These are phyloP conservation scores for Ascochyta pisi DNA, from an alignment of 2,329 filamentous ascomycete genomes.

Conservation along the genomic window DNA sequence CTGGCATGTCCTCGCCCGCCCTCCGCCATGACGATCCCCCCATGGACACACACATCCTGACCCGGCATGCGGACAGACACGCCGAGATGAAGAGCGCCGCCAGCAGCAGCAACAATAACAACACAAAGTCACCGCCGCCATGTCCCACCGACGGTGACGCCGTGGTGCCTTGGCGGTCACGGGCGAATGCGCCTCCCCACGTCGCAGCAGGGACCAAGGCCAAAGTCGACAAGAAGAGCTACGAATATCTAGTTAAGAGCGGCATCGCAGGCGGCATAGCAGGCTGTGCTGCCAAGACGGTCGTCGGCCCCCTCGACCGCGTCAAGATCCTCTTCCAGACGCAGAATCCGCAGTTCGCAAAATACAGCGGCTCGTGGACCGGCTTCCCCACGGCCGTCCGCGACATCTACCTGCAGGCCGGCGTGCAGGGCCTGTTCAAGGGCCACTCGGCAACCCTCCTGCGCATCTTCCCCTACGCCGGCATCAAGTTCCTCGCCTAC, in stretches of 20 bases:
- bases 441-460: slow-evolving; percentile 94
- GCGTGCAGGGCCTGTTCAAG: slow-evolving; percentile 79
- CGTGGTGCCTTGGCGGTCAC: slow-evolving; percentile 51
- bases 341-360: slow-evolving; percentile 89
- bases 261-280: slow-evolving; percentile 88
- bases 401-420: slow-evolving; percentile 81
- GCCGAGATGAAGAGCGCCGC: slow-evolving; percentile 29
- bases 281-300: slow-evolving; percentile 91
- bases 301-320: slow-evolving; percentile 93
- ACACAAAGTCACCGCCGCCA: slow-evolving; percentile 46
- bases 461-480: slow-evolving; percentile 95
- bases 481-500: slow-evolving; percentile 97
- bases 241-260: slow-evolving; percentile 84
- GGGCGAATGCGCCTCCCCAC: slow-evolving; percentile 4
- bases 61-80: slow-evolving; percentile 27
- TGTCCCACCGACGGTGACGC: slow-evolving; percentile 62
- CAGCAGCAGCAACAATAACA: slow-evolving; percentile 15
- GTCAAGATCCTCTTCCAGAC: slow-evolving; percentile 99
- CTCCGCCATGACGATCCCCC: slow-evolving; percentile 48
- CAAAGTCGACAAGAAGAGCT: slow-evolving; percentile 71
- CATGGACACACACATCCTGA: slow-evolving; percentile 44
- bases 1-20: slow-evolving; percentile 50
- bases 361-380: slow-evolving; percentile 88
- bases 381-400: slow-evolving; percentile 83
- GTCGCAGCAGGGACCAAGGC: slow-evolving; percentile 35